These are phyloP conservation scores for Aspergillus affinis DNA, from an alignment of 495 filamentous ascomycete species.

Conservation along the genomic window DNA sequence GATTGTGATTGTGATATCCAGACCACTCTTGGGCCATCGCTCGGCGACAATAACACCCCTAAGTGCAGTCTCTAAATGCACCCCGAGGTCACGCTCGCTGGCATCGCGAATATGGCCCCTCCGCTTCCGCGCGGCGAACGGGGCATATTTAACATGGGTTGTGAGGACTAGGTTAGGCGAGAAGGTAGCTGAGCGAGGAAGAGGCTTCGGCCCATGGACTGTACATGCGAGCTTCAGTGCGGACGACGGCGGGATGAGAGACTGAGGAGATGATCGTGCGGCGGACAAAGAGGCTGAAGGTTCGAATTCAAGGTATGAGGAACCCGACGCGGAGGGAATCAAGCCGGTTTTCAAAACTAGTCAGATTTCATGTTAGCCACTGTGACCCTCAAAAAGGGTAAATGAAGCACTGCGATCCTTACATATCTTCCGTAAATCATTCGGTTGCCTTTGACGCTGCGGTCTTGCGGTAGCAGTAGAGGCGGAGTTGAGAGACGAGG, in stretches of 20 bases:
- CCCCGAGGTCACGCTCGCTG: slow-evolving; percentile 83
- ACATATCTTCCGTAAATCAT: slow-evolving; percentile 82
- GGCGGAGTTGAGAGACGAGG: slow-evolving; percentile 41
- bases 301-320: slow-evolving; percentile 88
- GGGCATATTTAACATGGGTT: slow-evolving; percentile 92
- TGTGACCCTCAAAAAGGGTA: not conserved
- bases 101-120: slow-evolving; percentile 85
- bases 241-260: slow-evolving; percentile 50
- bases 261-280: slow-evolving; percentile 47
- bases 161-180: slow-evolving; percentile 86
- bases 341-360: slow-evolving; percentile 88
- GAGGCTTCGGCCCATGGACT: slow-evolving; percentile 87
- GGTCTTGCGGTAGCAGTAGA: slow-evolving; percentile 39
- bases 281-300: slow-evolving; percentile 50
- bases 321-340: slow-evolving; percentile 90
- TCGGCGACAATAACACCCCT: slow-evolving; percentile 86
- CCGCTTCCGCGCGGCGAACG: slow-evolving; percentile 80
- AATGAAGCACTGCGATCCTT: slow-evolving; percentile 31
- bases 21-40: slow-evolving; percentile 93
- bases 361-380: slow-evolving; percentile 13
- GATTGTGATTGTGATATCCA: slow-evolving; percentile 88
- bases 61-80: slow-evolving; percentile 87
- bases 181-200: slow-evolving; percentile 86
- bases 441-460: slow-evolving; percentile 55
- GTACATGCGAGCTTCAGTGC: slow-evolving; percentile 87